Evolutionary conservation across 2,329 filamentous ascomycete species (phyloP).

Genomic region (Colletotrichum tofieldiae): DNA sequence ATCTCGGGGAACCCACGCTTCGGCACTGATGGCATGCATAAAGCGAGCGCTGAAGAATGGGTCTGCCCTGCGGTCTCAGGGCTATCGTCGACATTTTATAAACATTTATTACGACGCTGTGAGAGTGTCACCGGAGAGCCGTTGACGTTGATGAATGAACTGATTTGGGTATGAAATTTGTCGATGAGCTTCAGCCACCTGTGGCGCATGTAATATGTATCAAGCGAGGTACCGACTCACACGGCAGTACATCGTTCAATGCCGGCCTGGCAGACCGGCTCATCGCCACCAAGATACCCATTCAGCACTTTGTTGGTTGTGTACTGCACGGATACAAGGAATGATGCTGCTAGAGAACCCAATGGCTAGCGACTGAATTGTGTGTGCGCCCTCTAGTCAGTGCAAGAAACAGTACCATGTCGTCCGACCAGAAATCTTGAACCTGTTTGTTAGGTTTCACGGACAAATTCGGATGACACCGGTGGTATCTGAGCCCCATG

Average conservation of each 20-base stretch:
- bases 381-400: neutral
- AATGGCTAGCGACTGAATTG: neutral
- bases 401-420: neutral
- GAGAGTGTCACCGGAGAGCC: neutral
- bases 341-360: no score
- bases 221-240: slow-evolving; percentile 29
- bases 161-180: slow-evolving; percentile 38
- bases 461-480: slow-evolving; percentile 23
- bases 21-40: slow-evolving; percentile 20
- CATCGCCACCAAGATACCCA: neutral
- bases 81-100: slow-evolving; percentile 37
- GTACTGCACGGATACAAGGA: neutral
- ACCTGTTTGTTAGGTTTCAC: slow-evolving; percentile 3
- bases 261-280: neutral
- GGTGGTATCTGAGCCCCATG: neutral
- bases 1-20: slow-evolving; percentile 22
- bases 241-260: neutral
- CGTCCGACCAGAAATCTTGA: slow-evolving; percentile 13
- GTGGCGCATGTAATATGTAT: slow-evolving; percentile 33
- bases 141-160: slow-evolving; percentile 29
- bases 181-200: slow-evolving; percentile 42
- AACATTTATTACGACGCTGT: slow-evolving; percentile 12
- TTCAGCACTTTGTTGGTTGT: neutral
- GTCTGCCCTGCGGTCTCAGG: slow-evolving; percentile 25
- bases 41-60: slow-evolving; percentile 5